Base-by-base conservation (phyloP, 177 flowering plant genomes). In the Vitis hybrid region DNA sequence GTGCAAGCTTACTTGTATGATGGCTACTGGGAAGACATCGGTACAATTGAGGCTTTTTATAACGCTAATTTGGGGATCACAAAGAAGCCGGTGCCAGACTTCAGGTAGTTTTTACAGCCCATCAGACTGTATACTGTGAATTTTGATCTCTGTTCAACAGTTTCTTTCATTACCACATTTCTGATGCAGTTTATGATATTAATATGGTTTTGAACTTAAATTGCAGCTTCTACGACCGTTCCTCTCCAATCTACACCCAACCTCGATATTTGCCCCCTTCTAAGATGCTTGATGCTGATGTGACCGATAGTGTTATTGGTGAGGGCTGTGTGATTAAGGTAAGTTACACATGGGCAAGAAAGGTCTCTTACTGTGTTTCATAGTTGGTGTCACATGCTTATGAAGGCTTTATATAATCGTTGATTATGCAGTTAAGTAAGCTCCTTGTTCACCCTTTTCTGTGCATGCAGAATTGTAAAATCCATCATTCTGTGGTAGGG, bases 11-110 rank as follows among this genome's bases (percentile, higher is more conserved):
- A 92, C 76, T 70, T 92, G 75, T 92, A 80, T 83, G 97, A 92
- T 84, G 98, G 97, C 50, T 94, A 94, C 75, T 94, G 98, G 97
- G 98, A 94, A 78, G 97, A 94, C 73, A 94, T 94, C 77, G 97
- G 97, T 78, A 94, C 94, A 6, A 94, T 94, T 74, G 97, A 94
- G 72, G 97, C 98, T 55, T 94, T 94, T 77, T 94, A 91, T 67
- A 85, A 94, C 82, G 97, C 98, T 67, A 94, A 94, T 77, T 75
- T 94, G 76, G 98, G 95, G 19, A 92, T 89, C 67, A 94, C 97
- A 32, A 92, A 92, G 70, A 94, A 90, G 79, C 97, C 97, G 66
- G 79, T 92, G 12, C 97, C 98, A 8, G 93, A 89, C 80, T 90
- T 90, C 82, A 90, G 91, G 96, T 90, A 56, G 35, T 24, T 46